Evolutionary conservation across 2,329 filamentous ascomycete species (phyloP), one percentile per base, ranked within the genome.

Genomic region (Onygenales sp.): DNA sequence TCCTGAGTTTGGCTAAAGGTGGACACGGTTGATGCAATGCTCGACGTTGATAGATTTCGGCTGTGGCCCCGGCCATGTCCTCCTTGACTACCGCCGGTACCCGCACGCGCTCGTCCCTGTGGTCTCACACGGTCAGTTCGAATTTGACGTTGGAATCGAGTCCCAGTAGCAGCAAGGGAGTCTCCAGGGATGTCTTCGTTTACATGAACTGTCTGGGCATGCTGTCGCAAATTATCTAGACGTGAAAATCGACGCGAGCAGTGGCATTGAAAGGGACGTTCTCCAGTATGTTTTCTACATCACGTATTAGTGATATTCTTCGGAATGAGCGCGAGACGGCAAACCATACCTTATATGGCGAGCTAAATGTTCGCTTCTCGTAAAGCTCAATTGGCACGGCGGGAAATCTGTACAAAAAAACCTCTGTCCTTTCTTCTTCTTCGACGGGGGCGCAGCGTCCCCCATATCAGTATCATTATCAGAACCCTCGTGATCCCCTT

Each of bases 391-490:
- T 63, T 86, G 91, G 70, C 93, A 98, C 3, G 91, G 91, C 31
- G 92, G 92, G 62, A 89, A 97, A 34, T 95, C 90, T 3, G 87
- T 94, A 72, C 93, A 98, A 70, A 92, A 96, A 70, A 98, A 98
- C 45, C 89, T 83, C 68, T 96, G 90, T 0, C 90, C 89, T 70
- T 95, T 95, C 74, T 95, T 96, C 80, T 96, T 97, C 74, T 94
- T 95, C 51, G 80, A 84, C 7, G 87, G 86, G 57, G 85, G 81
- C 47, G 42, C 82, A 75, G 64, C 62, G 47, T 86, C 83, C 9
- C 78, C 82, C 53, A 79, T 79, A 21, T 84, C 76, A 60, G 79
- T 83, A 39, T 73, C 85, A 48, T 80, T 80, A 56, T 88, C 87
- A 10, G 86, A 87, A 34, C 68, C 50, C 27, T 68, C 76, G 14